Evolutionary conservation across 192 early-diverging fungal genomes (phyloP), one percentile per base, ranked within the genome.

Genomic region (Coemansia brasiliensis): DNA sequence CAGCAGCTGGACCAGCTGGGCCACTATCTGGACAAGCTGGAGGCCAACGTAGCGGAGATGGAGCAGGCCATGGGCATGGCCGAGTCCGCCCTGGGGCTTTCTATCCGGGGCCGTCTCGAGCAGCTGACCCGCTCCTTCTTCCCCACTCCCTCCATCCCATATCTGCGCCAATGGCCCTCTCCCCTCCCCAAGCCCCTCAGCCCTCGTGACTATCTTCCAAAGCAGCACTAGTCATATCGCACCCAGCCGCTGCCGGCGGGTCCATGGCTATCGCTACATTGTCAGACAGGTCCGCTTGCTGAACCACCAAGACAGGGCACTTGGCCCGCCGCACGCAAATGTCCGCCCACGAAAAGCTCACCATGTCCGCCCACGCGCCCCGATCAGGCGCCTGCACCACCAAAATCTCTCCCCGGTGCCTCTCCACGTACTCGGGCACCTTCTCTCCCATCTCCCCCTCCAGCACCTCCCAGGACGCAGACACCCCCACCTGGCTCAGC

Each of bases 291-390:
- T 79, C 75, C 2, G 37, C 16, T 6, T 37, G 44, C 58, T 72
- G 70, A 2, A 79, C 59, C 17, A 79, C 25, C 24, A 79, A 37
- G 1, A 65, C 60, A 0, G 75, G 75, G 9, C 75, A 79, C 16
- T 20, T 58, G 0, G 75, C 26, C 18, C 4, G 4, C 11, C 67
- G 27, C 2, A 54, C 65, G 57, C 68, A 72, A 0, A 39, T 13
- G 12, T 79, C 75, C 0, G 69, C 58, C 75, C 75, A 79, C 20
- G 61, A 61, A n/a, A 59, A 79, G 4, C 44, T 13, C 11, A 78
- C 0, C 3, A 59, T 29, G 21, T 26, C 21, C 0, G 55, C 55
- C 18, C 59, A 15, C 27, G 35, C 54, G 10, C 35, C 21, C 20
- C 69, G 21, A 3, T 32, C 51, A 3, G 65, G 65, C 26, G 57